Evolutionary conservation across 2,329 filamentous ascomycete genomes (phyloP).

Genomic region (Cordyceps sp.): DNA sequence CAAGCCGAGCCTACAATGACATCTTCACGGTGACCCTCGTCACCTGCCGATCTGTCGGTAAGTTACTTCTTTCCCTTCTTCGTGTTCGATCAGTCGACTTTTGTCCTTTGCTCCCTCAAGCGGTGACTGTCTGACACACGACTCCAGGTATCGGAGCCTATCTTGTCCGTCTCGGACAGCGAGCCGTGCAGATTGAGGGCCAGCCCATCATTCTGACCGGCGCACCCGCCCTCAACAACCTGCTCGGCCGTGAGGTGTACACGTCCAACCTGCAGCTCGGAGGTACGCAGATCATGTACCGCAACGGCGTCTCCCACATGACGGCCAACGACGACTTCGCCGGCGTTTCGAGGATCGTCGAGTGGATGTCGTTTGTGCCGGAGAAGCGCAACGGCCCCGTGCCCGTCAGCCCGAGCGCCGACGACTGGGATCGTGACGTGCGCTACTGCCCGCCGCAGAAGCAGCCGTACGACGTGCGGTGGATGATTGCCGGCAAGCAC

Average conservation of each 20-base stretch:
- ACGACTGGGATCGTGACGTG: constrained; percentile 87
- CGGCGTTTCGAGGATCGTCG: constrained; percentile 92
- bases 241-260: constrained; percentile 95
- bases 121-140: neutral
- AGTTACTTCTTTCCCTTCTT: constrained; percentile 11
- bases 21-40: constrained; percentile 98
- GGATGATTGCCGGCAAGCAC: constrained; percentile 78
- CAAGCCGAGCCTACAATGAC: constrained; percentile 91
- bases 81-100: constrained; percentile 3
- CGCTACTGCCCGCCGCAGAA: constrained; percentile 68
- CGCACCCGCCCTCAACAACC: constrained; percentile 93
- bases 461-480: constrained; percentile 81
- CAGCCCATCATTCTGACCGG: constrained; percentile 98
- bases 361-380: constrained; percentile 95
- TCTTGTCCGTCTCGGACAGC: constrained; percentile 92
- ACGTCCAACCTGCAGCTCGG: constrained; percentile 97
- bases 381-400: constrained; percentile 88
- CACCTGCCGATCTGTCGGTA: constrained; percentile 92
- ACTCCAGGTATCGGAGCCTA: constrained; percentile 78
- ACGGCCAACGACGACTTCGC: constrained; percentile 95
- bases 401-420: constrained; percentile 73
- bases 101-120: constrained; percentile 1
- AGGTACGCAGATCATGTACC: constrained; percentile 99
- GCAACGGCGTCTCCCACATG: constrained; percentile 98
- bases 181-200: constrained; percentile 96